Evolutionary conservation across 768 basidiomycete genomes (phyloP), one percentile per base, ranked within the genome.

Genomic region (Ramaria sp.): DNA sequence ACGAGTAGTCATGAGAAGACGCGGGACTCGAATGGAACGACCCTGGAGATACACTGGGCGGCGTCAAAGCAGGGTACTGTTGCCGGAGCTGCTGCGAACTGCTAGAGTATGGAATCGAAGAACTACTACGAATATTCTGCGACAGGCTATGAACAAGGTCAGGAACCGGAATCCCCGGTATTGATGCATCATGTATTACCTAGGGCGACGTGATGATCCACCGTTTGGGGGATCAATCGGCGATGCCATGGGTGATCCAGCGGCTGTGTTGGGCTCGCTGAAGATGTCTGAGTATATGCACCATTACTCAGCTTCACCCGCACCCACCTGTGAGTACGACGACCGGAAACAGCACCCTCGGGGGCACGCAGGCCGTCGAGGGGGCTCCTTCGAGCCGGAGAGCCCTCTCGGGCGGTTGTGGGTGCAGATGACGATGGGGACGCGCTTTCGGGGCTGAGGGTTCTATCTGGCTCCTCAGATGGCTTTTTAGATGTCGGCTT

Each of bases 341-440:
- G 49, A 15, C 51, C 15, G 7, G 55, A 24, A 33, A 57, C 34
- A 49, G 34, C 55, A 22, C 34, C 34, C 55, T 34, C 34, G 11
- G 55, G 22, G 15, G 22, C 46, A 5, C 33, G 38, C 4, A 57
- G 20, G 37, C 24, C 24, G 37, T 22, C 45, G 24, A 57, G 48
- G 22, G 52, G 58, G 38, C 52, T 54, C 34, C 46, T 47, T n/a
- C 51, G 54, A 50, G 46, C 15, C 41, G 59, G 59, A 12, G 59
- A 60, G 20, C 20, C 43, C 19, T 60, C 59, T n/a, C 59, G 38
- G 30, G 57, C 50, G 27, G 41, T 53, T 7, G 48, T 22, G 4
- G 59, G 41, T 13, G 55, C 31, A n/a, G 59, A 60, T 11, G 86
- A 88, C 15, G 80, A 82, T 10, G 88, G 87, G 1, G 84, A 88